phyloP scores from a whole-genome alignment of 2,329 filamentous ascomycete genomes.

The Lachnellula occidentalis region DNA sequence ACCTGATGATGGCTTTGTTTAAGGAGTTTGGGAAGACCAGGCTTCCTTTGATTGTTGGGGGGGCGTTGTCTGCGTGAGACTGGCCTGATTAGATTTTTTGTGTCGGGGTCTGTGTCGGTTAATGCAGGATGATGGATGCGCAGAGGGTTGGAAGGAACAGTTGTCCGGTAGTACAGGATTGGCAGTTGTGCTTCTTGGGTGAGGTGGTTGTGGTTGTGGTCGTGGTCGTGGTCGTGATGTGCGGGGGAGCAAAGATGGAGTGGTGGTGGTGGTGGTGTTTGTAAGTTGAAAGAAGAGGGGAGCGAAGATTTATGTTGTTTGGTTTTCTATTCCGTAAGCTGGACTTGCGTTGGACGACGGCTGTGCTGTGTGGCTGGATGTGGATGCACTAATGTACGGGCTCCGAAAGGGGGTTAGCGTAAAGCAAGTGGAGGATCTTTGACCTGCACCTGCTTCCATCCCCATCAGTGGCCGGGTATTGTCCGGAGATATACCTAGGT shows the following conservation, averaged over 20 bases:
- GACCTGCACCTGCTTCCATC: too few species aligned
- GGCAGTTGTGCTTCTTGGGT: neutral
- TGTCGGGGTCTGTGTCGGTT: neutral
- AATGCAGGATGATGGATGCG: too few species aligned
- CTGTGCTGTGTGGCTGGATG: neutral
- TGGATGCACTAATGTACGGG: neutral
- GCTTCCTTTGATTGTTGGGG: slow-evolving; percentile 16
- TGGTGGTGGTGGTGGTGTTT: neutral
- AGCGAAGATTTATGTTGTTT: neutral
- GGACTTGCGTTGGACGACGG: neutral
- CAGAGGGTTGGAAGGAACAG: too few species aligned
- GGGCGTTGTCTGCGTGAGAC: slow-evolving; percentile 3
- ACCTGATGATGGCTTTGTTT: slow-evolving; percentile 29
- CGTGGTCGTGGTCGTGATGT: neutral
- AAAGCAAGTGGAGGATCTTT: too few species aligned
- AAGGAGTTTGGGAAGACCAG: slow-evolving; percentile 16
- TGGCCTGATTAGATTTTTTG: neutral
- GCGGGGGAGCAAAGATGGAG: neutral
- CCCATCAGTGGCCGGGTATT: too few species aligned
- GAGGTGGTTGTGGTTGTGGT: neutral
- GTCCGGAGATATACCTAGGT: neutral
- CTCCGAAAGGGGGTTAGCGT: too few species aligned
- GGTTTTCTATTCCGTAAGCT: neutral
- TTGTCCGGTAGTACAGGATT: neutral
- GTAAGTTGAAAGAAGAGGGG: neutral